Percentiles rank a stretch among this genome's conserved stretches.
Evolutionary conservation across 768 basidiomycete species (phyloP).

Genomic region (Gelatoporia subvermispora): DNA sequence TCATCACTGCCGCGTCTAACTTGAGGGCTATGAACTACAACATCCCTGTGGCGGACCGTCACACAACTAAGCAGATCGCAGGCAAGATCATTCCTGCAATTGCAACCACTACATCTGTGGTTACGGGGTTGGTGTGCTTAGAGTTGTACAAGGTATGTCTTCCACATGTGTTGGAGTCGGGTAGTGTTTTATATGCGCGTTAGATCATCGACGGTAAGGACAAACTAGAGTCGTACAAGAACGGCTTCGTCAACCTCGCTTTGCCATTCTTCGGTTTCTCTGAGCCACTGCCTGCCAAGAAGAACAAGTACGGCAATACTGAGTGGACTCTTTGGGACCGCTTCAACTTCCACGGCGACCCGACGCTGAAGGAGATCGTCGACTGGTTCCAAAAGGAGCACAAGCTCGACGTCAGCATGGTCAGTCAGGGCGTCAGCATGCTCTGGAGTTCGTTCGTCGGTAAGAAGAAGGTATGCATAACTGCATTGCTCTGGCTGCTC

Average conservation of each 20-base stretch:
- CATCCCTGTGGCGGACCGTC: constrained; percentile 81
- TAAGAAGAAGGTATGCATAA: constrained; percentile 76
- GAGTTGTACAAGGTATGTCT: constrained; percentile 88
- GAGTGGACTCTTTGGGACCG: constrained; percentile 99
- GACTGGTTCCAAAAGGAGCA: constrained; percentile 81
- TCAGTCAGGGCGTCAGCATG: constrained; percentile 97
- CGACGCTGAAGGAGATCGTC: constrained; percentile 81
- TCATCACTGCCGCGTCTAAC: constrained; percentile 97
- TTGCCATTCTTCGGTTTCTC: constrained; percentile 99
- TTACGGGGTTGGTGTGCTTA: constrained; percentile 92
- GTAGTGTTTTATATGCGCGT: neutral
- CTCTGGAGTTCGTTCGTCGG: constrained; percentile 93
- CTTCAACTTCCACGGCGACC: constrained; percentile 87
- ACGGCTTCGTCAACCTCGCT: constrained; percentile 96
- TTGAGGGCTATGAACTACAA: constrained; percentile 93
- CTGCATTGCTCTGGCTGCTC: neutral
- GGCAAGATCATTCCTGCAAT: constrained; percentile 99
- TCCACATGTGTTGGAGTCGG: neutral
- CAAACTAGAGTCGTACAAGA: constrained; percentile 94
- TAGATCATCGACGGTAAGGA: constrained; percentile 95
- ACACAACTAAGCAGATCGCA: constrained; percentile 95
- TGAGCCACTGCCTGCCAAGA: constrained; percentile 87
- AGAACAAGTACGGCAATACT: constrained; percentile 80
- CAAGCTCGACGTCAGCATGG: constrained; percentile 88
- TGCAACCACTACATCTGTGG: constrained; percentile 94